Evolutionary conservation across 495 filamentous ascomycete species (phyloP).

Genomic region (Lasiosphaeria miniovina): DNA sequence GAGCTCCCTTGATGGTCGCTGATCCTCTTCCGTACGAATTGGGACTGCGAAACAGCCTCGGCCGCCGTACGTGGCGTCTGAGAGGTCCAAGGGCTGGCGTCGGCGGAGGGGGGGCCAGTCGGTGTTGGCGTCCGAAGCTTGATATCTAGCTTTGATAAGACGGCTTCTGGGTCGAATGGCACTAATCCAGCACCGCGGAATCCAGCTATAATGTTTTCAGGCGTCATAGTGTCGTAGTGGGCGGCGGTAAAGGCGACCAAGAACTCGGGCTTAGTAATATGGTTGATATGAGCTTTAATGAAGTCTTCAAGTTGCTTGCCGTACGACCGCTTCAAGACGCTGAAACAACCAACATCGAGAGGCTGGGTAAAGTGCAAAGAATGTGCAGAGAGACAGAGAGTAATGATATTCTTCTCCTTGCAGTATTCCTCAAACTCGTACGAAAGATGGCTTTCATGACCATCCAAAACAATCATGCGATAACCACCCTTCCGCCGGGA

Average conservation of each 20-base stretch:
- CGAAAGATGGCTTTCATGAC: conserved; percentile 29
- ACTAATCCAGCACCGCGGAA: conserved; percentile 3
- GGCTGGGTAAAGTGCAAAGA: conserved; percentile 7
- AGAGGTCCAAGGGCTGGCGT: too few species aligned
- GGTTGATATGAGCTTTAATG: not conserved
- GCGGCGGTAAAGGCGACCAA: not conserved
- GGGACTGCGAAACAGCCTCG: too few species aligned
- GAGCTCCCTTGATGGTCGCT: too few species aligned
- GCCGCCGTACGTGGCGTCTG: too few species aligned
- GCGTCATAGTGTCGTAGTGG: not conserved
- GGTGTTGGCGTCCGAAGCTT: too few species aligned
- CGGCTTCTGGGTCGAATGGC: too few species aligned
- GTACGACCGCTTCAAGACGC: conserved; percentile 2
- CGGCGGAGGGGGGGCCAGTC: too few species aligned
- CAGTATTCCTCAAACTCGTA: conserved; percentile 26
- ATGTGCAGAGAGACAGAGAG: conserved; percentile 24
- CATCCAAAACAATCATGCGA: conserved; percentile 32
- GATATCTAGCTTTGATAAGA: too few species aligned
- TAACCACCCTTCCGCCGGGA: too few species aligned
- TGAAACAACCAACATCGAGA: conserved; percentile 6
- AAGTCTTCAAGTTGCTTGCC: not conserved
- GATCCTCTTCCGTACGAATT: too few species aligned
- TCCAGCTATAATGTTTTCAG: not conserved
- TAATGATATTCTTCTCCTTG: conserved; percentile 29
- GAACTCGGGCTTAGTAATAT: conserved; percentile 6